These are phyloP conservation scores for Penicillium sp. DNA, from an alignment of 2,329 filamentous ascomycete genomes.

Conservation along the genomic window DNA sequence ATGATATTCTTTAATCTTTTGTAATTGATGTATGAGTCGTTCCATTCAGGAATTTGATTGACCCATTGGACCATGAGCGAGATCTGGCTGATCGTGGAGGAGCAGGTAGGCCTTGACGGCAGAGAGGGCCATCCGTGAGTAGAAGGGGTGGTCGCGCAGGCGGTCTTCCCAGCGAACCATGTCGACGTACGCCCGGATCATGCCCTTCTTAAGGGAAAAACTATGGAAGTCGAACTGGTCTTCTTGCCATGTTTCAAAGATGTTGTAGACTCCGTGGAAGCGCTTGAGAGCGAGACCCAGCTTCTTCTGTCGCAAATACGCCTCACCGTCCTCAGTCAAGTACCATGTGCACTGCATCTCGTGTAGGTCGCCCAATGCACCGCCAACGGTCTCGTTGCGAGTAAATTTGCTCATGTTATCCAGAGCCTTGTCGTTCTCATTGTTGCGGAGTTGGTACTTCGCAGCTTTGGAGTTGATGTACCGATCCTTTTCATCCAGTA, in stretches of 20 bases:
- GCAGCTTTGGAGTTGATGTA: constrained; percentile 99
- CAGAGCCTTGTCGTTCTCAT: constrained; percentile 83
- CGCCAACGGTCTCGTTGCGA: constrained; percentile 81
- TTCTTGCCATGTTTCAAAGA: constrained; percentile 97
- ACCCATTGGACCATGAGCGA: constrained; percentile 60
- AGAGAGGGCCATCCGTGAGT: constrained; percentile 76
- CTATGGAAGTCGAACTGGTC: constrained; percentile 99
- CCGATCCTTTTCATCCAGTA: constrained; percentile 83
- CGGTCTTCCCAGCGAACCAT: constrained; percentile 97
- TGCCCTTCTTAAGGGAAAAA: constrained; percentile 95
- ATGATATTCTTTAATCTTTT: too few species aligned
- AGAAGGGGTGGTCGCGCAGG: constrained; percentile 90
- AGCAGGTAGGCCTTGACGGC: constrained; percentile 79
- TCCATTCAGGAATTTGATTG: too few species aligned
- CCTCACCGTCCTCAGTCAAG: constrained; percentile 90
- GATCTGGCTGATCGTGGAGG: constrained; percentile 72
- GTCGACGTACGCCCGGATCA: constrained; percentile 90
- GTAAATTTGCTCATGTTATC: constrained; percentile 94
- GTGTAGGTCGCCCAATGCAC: constrained; percentile 84
- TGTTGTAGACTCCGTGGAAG: constrained; percentile 82
- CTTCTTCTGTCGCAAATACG: constrained; percentile 79
- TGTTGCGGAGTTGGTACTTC: constrained; percentile 93
- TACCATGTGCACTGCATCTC: constrained; percentile 99
- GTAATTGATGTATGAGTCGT: too few species aligned
- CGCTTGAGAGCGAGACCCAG: constrained; percentile 86